Conservation (phyloP, 2,329 filamentous ascomycete genomes). For the Grosmannia penicillata region DNA sequence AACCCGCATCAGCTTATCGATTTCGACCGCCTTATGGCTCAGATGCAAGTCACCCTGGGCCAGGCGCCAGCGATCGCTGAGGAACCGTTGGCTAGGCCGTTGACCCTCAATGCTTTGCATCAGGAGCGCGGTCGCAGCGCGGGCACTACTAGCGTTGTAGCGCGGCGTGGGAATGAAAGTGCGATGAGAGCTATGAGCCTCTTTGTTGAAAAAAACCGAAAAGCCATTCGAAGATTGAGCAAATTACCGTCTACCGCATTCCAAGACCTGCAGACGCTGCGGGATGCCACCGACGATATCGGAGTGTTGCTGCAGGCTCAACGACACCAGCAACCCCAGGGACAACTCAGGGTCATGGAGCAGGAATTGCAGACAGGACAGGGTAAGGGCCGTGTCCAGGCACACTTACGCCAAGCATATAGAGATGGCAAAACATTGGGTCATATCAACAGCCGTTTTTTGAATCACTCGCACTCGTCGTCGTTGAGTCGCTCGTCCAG, state of each 20-base stretch:
- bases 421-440: too few species aligned
- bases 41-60: slow-evolving; percentile 21
- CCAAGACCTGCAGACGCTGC: background rate
- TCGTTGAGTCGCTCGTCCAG: slow-evolving; percentile 3
- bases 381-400: too few species aligned
- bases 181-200: slow-evolving; percentile 28
- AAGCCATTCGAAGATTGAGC: slow-evolving; percentile 26
- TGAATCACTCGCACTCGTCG: too few species aligned
- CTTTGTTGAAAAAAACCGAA: slow-evolving; percentile 27
- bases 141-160: background rate
- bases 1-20: slow-evolving; percentile 21
- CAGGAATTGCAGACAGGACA: too few species aligned
- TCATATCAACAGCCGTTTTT: too few species aligned
- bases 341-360: background rate
- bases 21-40: slow-evolving; percentile 29
- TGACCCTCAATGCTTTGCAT: slow-evolving; percentile 7
- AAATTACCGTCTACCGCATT: slow-evolving; percentile 18
- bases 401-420: too few species aligned
- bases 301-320: background rate
- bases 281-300: background rate
- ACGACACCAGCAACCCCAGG: background rate
- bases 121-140: slow-evolving; percentile 3
- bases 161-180: slow-evolving; percentile 20
- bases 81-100: slow-evolving; percentile 9
- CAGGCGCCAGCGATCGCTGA: slow-evolving; percentile 6